These are phyloP conservation scores for Flaveria floridana DNA, from an alignment of 140 eudicot genomes.

Conservation along the genomic window DNA sequence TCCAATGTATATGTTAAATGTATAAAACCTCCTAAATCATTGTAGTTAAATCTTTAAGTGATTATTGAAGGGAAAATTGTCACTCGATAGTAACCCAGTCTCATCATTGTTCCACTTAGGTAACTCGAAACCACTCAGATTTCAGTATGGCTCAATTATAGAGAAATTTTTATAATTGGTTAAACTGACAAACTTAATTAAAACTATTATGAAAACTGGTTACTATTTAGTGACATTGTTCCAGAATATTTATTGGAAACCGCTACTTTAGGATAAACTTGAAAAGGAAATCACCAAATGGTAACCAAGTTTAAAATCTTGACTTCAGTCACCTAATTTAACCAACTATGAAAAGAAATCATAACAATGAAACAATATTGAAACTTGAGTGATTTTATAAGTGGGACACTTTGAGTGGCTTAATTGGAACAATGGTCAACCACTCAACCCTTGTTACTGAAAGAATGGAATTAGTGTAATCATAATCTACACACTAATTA, in stretches of 20 bases:
- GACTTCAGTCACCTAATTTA: too few species aligned
- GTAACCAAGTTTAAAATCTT: too few species aligned
- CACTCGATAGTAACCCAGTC: background rate
- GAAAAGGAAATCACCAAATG: too few species aligned
- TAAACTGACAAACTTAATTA: background rate
- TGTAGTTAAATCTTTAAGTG: background rate
- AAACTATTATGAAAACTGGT: background rate
- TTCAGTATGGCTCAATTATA: too few species aligned
- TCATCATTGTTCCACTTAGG: background rate
- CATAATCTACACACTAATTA: background rate
- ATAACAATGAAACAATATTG: too few species aligned
- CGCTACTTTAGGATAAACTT: too few species aligned
- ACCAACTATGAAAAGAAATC: too few species aligned
- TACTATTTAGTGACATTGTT: too few species aligned
- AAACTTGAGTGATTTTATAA: too few species aligned
- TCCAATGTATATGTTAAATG: background rate
- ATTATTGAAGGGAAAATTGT: background rate
- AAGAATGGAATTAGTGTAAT: background rate
- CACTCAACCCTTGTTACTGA: background rate
- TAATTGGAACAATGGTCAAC: background rate
- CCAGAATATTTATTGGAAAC: too few species aligned
- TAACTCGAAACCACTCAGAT: background rate
- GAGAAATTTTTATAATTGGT: too few species aligned
- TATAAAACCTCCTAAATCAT: background rate
- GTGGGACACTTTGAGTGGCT: background rate